Base-by-base conservation (phyloP, 2,329 filamentous ascomycete genomes). In the Clonostachys byssicola region DNA sequence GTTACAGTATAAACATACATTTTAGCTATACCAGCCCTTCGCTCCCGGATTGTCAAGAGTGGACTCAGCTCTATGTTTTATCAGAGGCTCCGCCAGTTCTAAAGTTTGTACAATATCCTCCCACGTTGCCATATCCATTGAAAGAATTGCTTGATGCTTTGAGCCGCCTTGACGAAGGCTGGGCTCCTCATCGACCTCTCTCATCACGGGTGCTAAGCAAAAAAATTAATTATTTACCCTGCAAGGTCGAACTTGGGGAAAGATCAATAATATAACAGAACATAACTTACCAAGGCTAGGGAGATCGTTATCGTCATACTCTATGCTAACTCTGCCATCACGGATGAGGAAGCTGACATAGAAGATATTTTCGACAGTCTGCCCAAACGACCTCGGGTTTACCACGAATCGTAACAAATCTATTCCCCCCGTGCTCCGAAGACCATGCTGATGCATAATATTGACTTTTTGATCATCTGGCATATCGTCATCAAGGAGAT, bases 361-460 rank as follows among this genome's bases (percentile, higher is more conserved):
- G 66, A 99, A 99, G 57, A 99, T 75, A 58, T 99, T 99, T 63
- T 99, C 94, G 7, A 99, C 85, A 0, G 91, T 96, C 66, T 99
- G 94, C 0, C 89, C 89, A 58, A 97, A 99, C 1, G 90, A 95
- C 38, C 73, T 73, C 1, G 94, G 94, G 56, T 99, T 96, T 53
- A 97, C 80, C 39, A 91, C 89, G 56, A 96, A 97, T 45, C 87
- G 83, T 63, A 96, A 86, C 12, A 96, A 68, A 44, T 88, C 83
- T 5, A 96, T 80, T 14, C 89, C 88, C 2, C 84, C 85, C 3
- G 83, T 83, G 16, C 77, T 74, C 12, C 83, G 78, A 13, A 96
- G 71, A 3, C 84, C 80, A 56, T 87, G 70, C 47, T 80, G 73
- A 36, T 81, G 77, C 75, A 91, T 85, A 8, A 89, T 68, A 10